Evolutionary conservation across 31 red algal genomes (phyloP), one percentile per base, ranked within the genome.

Genomic region (Asparagopsis taxiformis): DNA sequence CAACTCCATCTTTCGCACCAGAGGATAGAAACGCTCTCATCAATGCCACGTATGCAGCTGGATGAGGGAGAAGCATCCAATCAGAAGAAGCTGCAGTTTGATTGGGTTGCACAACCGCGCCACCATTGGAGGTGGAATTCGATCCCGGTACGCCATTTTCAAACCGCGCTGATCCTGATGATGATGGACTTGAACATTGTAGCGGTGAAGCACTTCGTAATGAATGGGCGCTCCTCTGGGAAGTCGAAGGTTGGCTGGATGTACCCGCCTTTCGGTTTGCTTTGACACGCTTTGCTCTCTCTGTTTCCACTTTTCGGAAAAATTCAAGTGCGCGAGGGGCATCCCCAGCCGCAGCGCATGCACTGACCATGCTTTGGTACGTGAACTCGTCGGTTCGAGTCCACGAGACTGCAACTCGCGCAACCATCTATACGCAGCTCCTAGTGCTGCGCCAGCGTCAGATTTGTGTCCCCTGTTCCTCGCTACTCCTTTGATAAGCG

Each of bases 291-390:
- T 75, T 73, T 0, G 68, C 68, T 17, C 80, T 65, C 49, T 85
- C 80, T 4, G 59, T 65, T 25, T 89, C 85, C 25, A 79, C 85
- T 19, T 70, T 74, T 0, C 85, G 85, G 46, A 89, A 79, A 67
- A 79, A 89, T 49, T 89, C 74, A 10, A 89, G 85, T 0, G 85
- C 85, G 13, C 75, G 54, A 53, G 85, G 74, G 2, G 85, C 85
- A 67, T 89, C 85, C 10, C 85, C 75, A 16, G 85, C 85, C 2
- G 74, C 85, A 2, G 85, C 85, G 38, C 74, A 77, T 38, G 85
- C 85, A 62, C 65, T 72, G 21, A 89, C 73, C 85, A 89, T 89
- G 34, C 67, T 79, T 36, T 89, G 85, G 23, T 79, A 89, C 1
- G 85, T 89, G 38, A 72, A 89, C 51, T 89, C 73, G 35, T 89